Evolutionary conservation across 2,329 filamentous ascomycete species (phyloP).

Genomic region (Exserohilum turcica): DNA sequence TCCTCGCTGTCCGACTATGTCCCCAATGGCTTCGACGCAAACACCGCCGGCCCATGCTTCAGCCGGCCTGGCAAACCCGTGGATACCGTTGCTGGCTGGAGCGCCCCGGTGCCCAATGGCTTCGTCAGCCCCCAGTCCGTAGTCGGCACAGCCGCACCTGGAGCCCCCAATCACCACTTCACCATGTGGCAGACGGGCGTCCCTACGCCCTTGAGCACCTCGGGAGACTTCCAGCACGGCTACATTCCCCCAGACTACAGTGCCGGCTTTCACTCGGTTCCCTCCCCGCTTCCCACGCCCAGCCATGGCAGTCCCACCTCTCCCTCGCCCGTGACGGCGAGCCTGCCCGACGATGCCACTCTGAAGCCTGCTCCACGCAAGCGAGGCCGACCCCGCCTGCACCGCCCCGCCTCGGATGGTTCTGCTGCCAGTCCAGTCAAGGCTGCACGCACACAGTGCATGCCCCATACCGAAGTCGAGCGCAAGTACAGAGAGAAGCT

Average conservation of each 20-base stretch:
- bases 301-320: conserved; percentile 5
- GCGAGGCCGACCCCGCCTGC: conserved; percentile 10
- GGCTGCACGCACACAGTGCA: conserved; percentile 10
- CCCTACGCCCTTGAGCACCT: conserved; percentile 5
- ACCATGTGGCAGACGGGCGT: conserved; percentile 4
- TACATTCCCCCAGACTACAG: conserved; percentile 4
- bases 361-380: conserved; percentile 10
- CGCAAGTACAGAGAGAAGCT: conserved; percentile 24
- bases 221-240: conserved; percentile 6
- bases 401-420: conserved; percentile 8
- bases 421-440: conserved; percentile 1
- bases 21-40: neutral
- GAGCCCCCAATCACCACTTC: neutral
- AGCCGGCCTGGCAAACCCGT: conserved; percentile 1
- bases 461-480: conserved; percentile 32
- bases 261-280: conserved; percentile 3
- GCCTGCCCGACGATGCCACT: neutral
- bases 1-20: conserved; percentile 4
- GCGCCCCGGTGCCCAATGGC: conserved; percentile 3
- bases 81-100: conserved; percentile 3
- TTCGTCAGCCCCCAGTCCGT: conserved; percentile 3
- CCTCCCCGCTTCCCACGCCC: conserved; percentile 10
- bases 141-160: neutral
- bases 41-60: conserved; percentile 1
- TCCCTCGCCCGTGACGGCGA: neutral